Base-by-base conservation (phyloP, 2,329 filamentous ascomycete species). In the Thielaviopsis musarum region DNA sequence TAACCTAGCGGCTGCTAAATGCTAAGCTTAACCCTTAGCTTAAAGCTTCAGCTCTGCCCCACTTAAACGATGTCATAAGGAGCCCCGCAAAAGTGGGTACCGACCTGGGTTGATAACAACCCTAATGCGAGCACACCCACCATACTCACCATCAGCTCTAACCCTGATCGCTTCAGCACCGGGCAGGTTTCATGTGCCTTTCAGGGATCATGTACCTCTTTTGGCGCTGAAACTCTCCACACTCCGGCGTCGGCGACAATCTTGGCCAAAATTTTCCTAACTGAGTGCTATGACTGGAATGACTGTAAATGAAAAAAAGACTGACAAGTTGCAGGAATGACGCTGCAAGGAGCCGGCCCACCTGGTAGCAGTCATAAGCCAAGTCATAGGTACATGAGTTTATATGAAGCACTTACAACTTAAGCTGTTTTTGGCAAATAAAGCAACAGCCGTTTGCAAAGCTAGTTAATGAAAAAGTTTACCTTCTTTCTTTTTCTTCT, bases 371-470 rank as follows among this genome's bases (percentile, higher is more conserved):
- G 45, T 49, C 45, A 49, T 10, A 4, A 49, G n/a, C n/a, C n/a
- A 49, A 26, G 45, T 49, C 45, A 49, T 49, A 49, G 45, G 45
- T 49, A 49, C 45, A 49, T 49, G 45, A 49, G n/a, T 49, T 49
- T 49, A 19, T 21, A 21, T 21, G 38, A 45, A 45, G 38, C 45
- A 59, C 45, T 56, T 56, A 59, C 58, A 56, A 28, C 54, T 60
- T 60, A 52, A 60, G 54, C 54, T 60, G 52, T 45, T 56, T 56
- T 19, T 41, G 54, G 48, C 38, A 45, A 45, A 45, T 45, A 45
- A 45, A 45, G 12, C n/a, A 49, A 2, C n/a, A 49, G 6, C 15
- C n/a, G 17, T 17, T 21, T 49, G 45, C 45, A 49, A 49, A 49
- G 45, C 17, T 45, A 17, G n/a, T 2, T 49, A n/a, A 49, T 7